Evolutionary conservation across 208 protist species (phyloP), one percentile per base, ranked within the genome.

Genomic region (Crithidia acanthocephali): DNA sequence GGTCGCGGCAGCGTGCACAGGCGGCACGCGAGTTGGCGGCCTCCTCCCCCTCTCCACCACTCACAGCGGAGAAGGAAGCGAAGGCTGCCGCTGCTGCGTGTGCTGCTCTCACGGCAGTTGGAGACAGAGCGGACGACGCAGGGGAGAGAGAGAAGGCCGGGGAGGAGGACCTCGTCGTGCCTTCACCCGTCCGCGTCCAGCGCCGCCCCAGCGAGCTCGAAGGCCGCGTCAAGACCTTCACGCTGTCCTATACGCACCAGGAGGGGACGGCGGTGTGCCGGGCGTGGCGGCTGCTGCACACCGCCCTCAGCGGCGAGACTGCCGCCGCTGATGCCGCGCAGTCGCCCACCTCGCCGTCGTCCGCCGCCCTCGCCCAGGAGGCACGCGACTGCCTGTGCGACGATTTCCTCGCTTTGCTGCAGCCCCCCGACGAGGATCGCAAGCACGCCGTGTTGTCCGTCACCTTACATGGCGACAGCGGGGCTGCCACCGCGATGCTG

Each of bases 231-330:
- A 95, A 93, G 72, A 85, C 79, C 35, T 92, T 90, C 76, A 55
- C 84, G 16, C 74, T 95, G 57, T 82, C 80, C 28, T 81, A 89
- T 60, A 69, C 80, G 1, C 90, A 95, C 73, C 68, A 75, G 40
- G 87, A 95, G 55, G 90, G 87, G 25, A 69, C 70, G 35, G 68
- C 87, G 37, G 72, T 95, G 30, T 95, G 90, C 62, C 81, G 90
- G 16, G 90, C 79, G 20, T 95, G 90, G 88, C 58, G 71, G 5
- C 72, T 93, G 60, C 82, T 95, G 45, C 86, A 91, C 56, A 27
- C 42, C 18, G 23, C 58, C 20, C 30, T 69, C 13, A 33, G 30
- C 48, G 40, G 30, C 40, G 66, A 57, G 13, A 56, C 45, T 32
- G n/a, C 16, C 35, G 25, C 16, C 33, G 66, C 35, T 13, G 35